Base-by-base conservation (phyloP, 2,329 filamentous ascomycete species). In the Calonectria pteridis region DNA sequence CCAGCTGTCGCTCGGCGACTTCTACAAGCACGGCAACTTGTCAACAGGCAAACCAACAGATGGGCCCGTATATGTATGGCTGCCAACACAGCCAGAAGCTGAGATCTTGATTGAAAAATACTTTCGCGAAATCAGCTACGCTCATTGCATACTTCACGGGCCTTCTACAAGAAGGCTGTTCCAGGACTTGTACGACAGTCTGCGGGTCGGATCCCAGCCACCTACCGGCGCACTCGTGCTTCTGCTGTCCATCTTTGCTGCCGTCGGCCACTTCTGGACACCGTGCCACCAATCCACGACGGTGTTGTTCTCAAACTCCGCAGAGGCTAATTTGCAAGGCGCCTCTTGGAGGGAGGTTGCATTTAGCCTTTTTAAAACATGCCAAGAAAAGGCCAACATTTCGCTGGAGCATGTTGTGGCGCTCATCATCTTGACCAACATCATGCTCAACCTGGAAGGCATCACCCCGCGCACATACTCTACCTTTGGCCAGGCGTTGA, bases 391-490 rank as follows among this genome's bases (percentile, higher is more conserved):
- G 6, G 74, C 73, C 0, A 75, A 80, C 3, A 55, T 73, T 0
- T 84, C 81, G 1, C 69, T 87, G 1, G 84, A 86, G 53, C 80
- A 78, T 23, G 81, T 83, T 6, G 83, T 87, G 49, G 85, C 84
- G 10, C 81, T 84, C 66, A 75, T 85, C 2, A 80, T 87, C 51
- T 67, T 86, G 16, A 81, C 83, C 26, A 84, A 86, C 70, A 78
- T 84, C 11, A 74, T 85, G 2, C 84, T 84, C 69, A 86, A 86
- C 51, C 76, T 84, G 16, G 85, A 80, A 46, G 78, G 79, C 37
- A 51, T 80, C 29, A 77, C 78, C 0, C 29, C 65, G 29, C 70
- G 77, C 26, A 69, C 73, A 7, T 76, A 77, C 31, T 69, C 69
- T 26, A 75, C 51, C 29, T n/a, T 78, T 18, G 75, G 66, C n/a